Evolutionary conservation across 2,329 filamentous ascomycete genomes (phyloP).

Genomic region (Fusarium burgessii): DNA sequence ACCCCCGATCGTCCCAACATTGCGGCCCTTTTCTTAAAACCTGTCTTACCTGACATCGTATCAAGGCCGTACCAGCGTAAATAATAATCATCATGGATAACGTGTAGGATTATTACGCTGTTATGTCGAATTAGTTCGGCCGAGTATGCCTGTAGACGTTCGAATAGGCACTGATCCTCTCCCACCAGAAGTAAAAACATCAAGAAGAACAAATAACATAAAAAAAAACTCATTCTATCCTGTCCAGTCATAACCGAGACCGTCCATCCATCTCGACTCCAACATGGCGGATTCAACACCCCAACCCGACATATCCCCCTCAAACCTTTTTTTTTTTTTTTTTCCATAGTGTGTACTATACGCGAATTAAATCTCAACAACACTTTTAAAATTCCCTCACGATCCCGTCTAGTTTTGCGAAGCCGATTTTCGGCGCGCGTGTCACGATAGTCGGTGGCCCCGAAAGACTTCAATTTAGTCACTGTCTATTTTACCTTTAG

Average conservation of each 20-base stretch:
- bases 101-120: neutral
- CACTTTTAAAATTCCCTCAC: slow-evolving; percentile 32
- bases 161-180: slow-evolving; percentile 19
- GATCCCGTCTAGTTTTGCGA: slow-evolving; percentile 1
- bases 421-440: slow-evolving; percentile 12
- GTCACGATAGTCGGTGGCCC: slow-evolving; percentile 17
- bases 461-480: slow-evolving; percentile 11
- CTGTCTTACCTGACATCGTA: slow-evolving; percentile 29
- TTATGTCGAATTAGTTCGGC: neutral
- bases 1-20: slow-evolving; percentile 23
- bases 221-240: slow-evolving; percentile 16
- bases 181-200: neutral
- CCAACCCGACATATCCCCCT: slow-evolving; percentile 24
- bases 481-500: too few relatives aligned
- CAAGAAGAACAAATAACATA: neutral
- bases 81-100: neutral
- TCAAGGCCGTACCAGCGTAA: slow-evolving; percentile 1
- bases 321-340: neutral
- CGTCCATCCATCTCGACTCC: slow-evolving; percentile 43
- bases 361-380: slow-evolving; percentile 27
- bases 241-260: slow-evolving; percentile 27
- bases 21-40: slow-evolving; percentile 6
- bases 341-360: slow-evolving; percentile 9
- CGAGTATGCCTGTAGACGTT: slow-evolving; percentile 7
- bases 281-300: slow-evolving; percentile 36